These are phyloP conservation scores for Diaporthe sp. DNA, from an alignment of 2,329 filamentous ascomycete species.

Conservation along the genomic window DNA sequence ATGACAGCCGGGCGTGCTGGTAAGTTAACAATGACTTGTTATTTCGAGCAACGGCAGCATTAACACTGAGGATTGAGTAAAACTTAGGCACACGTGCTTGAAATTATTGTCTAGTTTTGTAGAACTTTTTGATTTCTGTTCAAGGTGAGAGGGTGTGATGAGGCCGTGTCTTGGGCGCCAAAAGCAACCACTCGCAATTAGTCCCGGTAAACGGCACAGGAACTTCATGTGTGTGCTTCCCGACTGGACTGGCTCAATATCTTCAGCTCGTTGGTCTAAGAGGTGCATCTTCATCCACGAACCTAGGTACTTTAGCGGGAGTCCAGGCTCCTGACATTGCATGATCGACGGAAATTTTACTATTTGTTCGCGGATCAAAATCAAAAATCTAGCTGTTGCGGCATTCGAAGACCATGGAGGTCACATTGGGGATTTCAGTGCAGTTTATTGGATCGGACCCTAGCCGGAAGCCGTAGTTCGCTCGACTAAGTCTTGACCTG, in stretches of 20 bases:
- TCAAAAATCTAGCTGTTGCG: neutral
- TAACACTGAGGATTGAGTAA: too few species aligned
- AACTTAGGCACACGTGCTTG: too few species aligned
- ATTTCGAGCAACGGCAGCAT: neutral
- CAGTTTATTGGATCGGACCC: conserved; percentile 5
- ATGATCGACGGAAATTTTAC: conserved; percentile 8
- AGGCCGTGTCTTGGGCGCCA: neutral
- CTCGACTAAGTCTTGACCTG: neutral
- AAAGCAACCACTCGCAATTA: too few species aligned
- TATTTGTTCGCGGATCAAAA: neutral
- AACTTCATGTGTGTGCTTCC: neutral
- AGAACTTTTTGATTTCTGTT: too few species aligned
- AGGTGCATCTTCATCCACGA: neutral
- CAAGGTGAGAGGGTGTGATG: too few species aligned
- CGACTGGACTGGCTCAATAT: neutral
- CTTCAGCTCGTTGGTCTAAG: neutral
- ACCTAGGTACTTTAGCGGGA: neutral
- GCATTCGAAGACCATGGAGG: neutral
- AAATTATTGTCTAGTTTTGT: too few species aligned
- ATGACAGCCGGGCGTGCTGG: neutral
- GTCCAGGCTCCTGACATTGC: neutral
- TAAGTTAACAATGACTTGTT: neutral
- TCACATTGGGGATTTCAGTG: neutral
- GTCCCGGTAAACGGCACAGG: neutral
- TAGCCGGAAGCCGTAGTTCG: neutral